Evolutionary conservation across 331 rosid species (phyloP).

Genomic region (Acacia concinna): DNA sequence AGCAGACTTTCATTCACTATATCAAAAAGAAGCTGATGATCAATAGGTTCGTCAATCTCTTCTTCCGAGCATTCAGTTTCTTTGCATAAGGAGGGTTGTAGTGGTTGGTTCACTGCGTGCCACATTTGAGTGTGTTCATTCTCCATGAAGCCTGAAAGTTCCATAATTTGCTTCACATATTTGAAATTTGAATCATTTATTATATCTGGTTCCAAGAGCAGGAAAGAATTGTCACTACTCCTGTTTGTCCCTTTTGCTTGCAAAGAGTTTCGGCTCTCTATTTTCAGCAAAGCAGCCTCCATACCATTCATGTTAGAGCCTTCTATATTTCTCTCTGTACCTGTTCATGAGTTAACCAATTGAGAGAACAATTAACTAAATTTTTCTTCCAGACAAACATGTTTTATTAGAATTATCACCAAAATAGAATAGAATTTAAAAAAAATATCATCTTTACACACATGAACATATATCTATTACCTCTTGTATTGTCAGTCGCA

Average conservation of each 20-base stretch:
- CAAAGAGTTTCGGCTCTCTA: constrained; percentile 18
- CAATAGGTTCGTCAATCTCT: constrained; percentile 28
- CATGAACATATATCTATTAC: constrained; percentile 41
- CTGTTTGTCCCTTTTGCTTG: constrained; percentile 29
- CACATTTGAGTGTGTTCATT: constrained; percentile 42
- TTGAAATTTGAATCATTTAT: constrained; percentile 48
- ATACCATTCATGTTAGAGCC: constrained; percentile 32
- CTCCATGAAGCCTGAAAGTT: constrained; percentile 58
- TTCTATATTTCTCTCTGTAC: constrained; percentile 22
- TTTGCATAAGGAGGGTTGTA: constrained; percentile 48
- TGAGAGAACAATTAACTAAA: not conserved
- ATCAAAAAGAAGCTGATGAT: constrained; percentile 70
- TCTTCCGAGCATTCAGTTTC: constrained; percentile 41
- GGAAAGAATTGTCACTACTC: constrained; percentile 11
- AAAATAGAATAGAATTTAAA: not conserved
- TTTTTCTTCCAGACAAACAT: not conserved
- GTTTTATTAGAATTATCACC: not conserved
- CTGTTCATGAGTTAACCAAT: constrained; percentile 34
- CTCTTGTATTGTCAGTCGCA: constrained; percentile 34
- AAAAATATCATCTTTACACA: not conserved
- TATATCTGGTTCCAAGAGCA: constrained; percentile 26
- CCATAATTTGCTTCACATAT: constrained; percentile 60
- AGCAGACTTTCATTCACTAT: constrained; percentile 61
- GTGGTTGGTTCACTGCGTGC: constrained; percentile 54
- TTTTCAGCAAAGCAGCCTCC: constrained; percentile 26